A percentile compares a stretch with the other conserved stretches of the same genome.
Evolutionary conservation across 202 grass and related monocot genomes (phyloP).

Genomic region (Setaria italica): DNA sequence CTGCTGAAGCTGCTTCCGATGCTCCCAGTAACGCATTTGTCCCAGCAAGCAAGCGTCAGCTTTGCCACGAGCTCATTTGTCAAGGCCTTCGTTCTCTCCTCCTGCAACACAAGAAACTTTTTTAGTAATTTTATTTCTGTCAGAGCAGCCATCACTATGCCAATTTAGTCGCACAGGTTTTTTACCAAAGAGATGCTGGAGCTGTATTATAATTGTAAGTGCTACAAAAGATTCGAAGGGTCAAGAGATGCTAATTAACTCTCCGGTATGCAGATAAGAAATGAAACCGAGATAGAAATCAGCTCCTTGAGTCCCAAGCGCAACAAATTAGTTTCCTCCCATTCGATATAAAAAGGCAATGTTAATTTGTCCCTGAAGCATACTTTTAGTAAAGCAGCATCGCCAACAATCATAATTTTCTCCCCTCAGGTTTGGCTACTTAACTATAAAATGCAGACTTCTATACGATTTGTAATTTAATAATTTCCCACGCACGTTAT

Average conservation of each 20-base stretch:
- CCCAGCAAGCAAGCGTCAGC: conserved; percentile 73
- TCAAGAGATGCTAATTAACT: background rate
- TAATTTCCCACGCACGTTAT: no score
- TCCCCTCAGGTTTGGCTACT: background rate
- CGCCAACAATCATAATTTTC: background rate
- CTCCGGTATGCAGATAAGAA: background rate
- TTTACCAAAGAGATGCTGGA: background rate
- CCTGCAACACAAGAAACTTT: conserved; percentile 38
- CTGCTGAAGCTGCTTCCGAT: conserved; percentile 73
- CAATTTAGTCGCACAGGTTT: background rate
- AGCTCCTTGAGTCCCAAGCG: background rate
- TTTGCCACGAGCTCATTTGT: conserved; percentile 72
- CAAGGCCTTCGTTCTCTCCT: conserved; percentile 68
- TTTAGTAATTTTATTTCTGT: conserved; percentile 11
- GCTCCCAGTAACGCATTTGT: conserved; percentile 73
- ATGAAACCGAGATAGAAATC: background rate
- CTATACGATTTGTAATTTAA: background rate
- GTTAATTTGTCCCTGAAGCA: background rate
- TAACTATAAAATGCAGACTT: background rate
- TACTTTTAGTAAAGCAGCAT: background rate
- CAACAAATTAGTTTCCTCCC: background rate
- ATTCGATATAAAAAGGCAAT: background rate
- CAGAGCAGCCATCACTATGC: background rate
- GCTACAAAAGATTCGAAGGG: background rate
- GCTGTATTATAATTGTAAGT: background rate